Evolutionary conservation across 768 basidiomycete genomes (phyloP), one percentile per base, ranked within the genome.

Genomic region (Russula foetens): DNA sequence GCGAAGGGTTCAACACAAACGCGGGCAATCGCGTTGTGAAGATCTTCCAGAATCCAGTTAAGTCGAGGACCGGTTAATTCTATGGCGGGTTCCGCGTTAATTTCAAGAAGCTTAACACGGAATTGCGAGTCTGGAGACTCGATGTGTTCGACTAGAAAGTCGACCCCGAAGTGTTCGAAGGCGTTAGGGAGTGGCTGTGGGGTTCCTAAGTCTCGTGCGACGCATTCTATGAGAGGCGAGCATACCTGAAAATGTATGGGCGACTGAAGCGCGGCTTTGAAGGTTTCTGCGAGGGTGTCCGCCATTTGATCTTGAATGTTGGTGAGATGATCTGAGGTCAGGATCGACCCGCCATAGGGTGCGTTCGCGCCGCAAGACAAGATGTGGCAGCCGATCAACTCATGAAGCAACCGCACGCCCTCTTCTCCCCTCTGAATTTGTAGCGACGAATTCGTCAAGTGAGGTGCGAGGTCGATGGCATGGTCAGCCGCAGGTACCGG

Each of bases 21-120:
- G 63, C 79, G 74, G 1, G 83, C 84, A 19, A 91, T 88, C 1
- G 83, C 79, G 35, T 75, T 74, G 74, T 97, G 96, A 55, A 97
- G 75, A 64, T 90, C 88, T 66, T 87, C 82, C 55, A 97, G 74
- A 47, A 94, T 83, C 81, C 88, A 88, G 19, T 83, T 81, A 38
- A 98, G 74, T 29, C 92, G 80, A 38, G 85, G 80, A 1, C 95
- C 97, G 0, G 95, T 95, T 56, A 96, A 81, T 68, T 94, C 91
- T 60, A 98, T 96, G 46, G 97, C 97, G 1, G 97, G 96, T 64
- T 95, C 94, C 7, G 96, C 85, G 69, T 99, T 99, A 68, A 96
- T 79, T 72, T 98, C 97, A 31, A 98, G 78, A 2, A 98, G 75
- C 57, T 86, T 84, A 17, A 92, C 84, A 62, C 82, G 78, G 57